Base-by-base conservation (phyloP, 805 yeast species). In the Saturnispora ahearnii region DNA sequence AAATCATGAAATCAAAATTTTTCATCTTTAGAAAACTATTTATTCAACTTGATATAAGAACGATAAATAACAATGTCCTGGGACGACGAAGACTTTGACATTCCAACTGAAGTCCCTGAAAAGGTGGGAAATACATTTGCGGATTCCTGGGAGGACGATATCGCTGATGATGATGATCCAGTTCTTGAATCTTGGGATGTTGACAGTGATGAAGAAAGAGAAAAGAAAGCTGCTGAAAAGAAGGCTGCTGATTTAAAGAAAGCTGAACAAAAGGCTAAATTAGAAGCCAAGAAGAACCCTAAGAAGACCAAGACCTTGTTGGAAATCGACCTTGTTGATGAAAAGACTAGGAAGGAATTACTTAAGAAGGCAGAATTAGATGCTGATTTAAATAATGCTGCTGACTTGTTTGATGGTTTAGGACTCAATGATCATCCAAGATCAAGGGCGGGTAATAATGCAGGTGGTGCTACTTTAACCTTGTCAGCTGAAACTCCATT, bases 51-150 rank as follows among this genome's bases (percentile, higher is more conserved):
- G 12, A 36, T 36, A 36, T 29, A 30, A 34, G 10, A 46, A 15
- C 10, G 15, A 41, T 24, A 24, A n/a, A 26, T 26, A 32, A 38
- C n/a, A n/a, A 44, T 50, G 51, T 37, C 44, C 31, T 48, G 45
- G 61, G 96, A 88, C 77, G 96, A 88, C 79, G 96, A 89, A 72
- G 95, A 86, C 62, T 84, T 87, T 64, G 91, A 81, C 50, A 79
- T 84, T 54, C 80, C 88, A 40, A 67, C 80, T 41, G 33, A 44
- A 15, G 24, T 12, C 10, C 10, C 40, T 7, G 40, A 18, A 22
- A 36, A 36, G 40, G 15, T 18, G 2, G 41, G 58, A 12, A 41
- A 51, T 43, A 62, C 67, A 13, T 68, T 65, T 41, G 76, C 77
- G 32, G 82, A 79, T 45, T 79, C 87, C 36, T 87, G 95, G 87